Evolutionary conservation across 2,329 filamentous ascomycete species (phyloP).

Genomic region (Emergomyces africanus): DNA sequence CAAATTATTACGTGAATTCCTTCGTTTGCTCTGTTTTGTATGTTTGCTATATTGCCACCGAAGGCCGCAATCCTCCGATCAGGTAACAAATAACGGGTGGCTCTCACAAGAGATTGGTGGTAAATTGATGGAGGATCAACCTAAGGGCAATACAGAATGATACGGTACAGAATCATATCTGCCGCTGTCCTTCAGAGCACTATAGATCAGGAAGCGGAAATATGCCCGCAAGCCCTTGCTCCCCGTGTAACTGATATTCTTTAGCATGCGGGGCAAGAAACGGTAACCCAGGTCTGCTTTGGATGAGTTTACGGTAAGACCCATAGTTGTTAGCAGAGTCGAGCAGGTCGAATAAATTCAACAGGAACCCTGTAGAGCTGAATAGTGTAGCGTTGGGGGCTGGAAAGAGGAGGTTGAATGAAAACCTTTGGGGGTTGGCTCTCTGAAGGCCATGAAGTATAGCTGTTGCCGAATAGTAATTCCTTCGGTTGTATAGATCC

Average conservation of each 20-base stretch:
- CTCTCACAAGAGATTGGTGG: background rate
- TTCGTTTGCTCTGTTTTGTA: background rate
- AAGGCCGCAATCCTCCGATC: background rate
- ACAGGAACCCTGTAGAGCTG: background rate
- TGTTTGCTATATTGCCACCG: background rate
- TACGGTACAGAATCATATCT: background rate
- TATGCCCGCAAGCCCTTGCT: conserved; percentile 5
- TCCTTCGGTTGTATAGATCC: conserved; percentile 18
- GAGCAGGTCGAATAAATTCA: conserved; percentile 15
- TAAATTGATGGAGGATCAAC: background rate
- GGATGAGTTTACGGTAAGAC: conserved; percentile 23
- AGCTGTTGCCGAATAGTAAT: conserved; percentile 28
- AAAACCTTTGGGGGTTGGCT: conserved; percentile 11
- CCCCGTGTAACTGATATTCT: conserved; percentile 14
- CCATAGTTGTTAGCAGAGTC: conserved; percentile 23
- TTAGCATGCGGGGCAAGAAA: conserved; percentile 27
- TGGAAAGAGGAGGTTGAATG: conserved; percentile 1
- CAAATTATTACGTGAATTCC: background rate
- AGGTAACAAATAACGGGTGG: background rate
- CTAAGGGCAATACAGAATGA: background rate
- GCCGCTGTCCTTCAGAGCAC: background rate
- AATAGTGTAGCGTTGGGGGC: background rate
- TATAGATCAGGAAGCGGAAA: conserved; percentile 9
- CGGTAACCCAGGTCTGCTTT: conserved; percentile 22
- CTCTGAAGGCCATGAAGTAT: conserved; percentile 25